A percentile compares a stretch with the other conserved stretches of the same genome.
Evolutionary conservation across 306 rosid species (phyloP).

Genomic region (Alnus rubra): DNA sequence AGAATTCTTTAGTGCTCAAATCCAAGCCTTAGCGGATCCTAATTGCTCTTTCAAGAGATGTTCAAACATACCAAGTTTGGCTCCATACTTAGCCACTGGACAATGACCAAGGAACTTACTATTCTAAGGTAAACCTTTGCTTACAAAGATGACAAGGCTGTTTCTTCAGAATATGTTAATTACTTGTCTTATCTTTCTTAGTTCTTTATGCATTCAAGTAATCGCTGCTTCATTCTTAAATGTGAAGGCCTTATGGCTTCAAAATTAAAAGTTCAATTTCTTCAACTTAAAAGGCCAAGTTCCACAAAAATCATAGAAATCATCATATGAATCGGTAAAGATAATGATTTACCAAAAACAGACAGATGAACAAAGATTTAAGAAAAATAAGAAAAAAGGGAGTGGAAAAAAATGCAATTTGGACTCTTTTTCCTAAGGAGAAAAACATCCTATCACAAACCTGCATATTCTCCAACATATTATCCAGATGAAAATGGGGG

Average conservation of each 20-base stretch:
- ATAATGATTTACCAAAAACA: not conserved
- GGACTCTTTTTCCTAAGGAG: not conserved
- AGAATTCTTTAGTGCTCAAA: not conserved
- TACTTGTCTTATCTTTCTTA: not conserved
- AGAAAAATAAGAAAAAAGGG: not conserved
- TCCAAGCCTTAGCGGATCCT: not conserved
- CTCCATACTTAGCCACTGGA: not conserved
- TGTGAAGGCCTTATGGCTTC: not conserved
- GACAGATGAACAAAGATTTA: not conserved
- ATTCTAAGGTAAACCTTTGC: not conserved
- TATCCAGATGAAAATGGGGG: not conserved
- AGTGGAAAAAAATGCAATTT: not conserved
- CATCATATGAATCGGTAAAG: not conserved
- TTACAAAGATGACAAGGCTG: not conserved
- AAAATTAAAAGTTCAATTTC: not conserved
- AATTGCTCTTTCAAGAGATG: not conserved
- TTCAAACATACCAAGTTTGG: not conserved
- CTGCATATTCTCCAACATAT: not conserved
- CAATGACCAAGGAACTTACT: not conserved
- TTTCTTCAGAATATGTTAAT: not conserved
- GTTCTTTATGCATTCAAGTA: not conserved
- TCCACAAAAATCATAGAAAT: not conserved
- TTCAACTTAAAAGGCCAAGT: not conserved
- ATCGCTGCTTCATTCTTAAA: not conserved
- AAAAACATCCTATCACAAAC: not conserved